Base-by-base conservation (phyloP, 2,329 filamentous ascomycete genomes). In the Ascomycota sp. region DNA sequence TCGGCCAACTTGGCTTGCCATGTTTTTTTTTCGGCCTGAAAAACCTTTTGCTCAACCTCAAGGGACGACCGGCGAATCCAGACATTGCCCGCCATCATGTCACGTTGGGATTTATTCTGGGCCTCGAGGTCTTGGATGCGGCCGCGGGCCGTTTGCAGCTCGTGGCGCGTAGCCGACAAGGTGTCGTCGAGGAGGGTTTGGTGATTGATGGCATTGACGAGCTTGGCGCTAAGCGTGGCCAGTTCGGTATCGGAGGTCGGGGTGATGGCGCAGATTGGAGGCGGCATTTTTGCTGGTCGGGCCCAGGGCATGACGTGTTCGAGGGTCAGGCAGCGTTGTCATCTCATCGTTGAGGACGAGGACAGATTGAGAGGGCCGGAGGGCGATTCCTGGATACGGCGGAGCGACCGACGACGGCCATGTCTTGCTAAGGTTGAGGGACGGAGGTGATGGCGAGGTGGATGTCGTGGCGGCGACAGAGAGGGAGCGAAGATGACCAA, bases 141-240 rank as follows among this genome's bases (percentile, higher is more conserved):
- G 28, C 75, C 67, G 34, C 65, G 68, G 7, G 82, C 70, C 22
- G 66, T 51, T 32, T 92, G 81, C 28, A 95, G 59, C 46, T 95
- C 83, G 47, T 85, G 75, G 23, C 83, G 71, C 11, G 83, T 78
- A 30, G 72, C 73, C 29, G 81, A 76, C 12, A 98, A 61, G 8
- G 72, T 79, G 51, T 98, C 89, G 51, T 95, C 89, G 27, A 98
- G 65, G 15, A 69, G 75, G 7, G 85, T 94, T 52, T 94, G 85
- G 51, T 92, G 78, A 48, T 98, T 98, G 54, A 98, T 94, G 27
- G 89, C 86, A 46, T 89, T 86, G 42, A 98, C 86, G 37, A 98
- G 71, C 52, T 98, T 98, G 29, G 83, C 86, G 54, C 83, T 95
- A 21, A 98, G 61, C 6, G 80, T 73, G 7, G 86, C 80, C 20